Percentiles rank a stretch among this genome's conserved stretches.
Conservation (phyloP, 306 rosid genomes). For the Sophora flavescens region DNA sequence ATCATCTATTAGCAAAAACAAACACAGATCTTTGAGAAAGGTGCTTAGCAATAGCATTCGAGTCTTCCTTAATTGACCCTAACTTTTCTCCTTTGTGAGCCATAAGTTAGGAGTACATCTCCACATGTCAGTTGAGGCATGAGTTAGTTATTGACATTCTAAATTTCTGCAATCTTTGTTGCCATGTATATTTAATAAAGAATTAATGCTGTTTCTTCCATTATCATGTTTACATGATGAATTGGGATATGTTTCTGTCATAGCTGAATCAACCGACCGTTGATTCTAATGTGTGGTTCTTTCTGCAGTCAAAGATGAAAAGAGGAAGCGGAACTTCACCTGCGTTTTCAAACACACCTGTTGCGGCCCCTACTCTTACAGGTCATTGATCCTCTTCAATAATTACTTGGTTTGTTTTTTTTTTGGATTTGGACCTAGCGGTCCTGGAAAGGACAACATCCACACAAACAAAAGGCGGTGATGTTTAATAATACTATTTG, state of each 20-base stretch:
- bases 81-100: slow-evolving; percentile 28
- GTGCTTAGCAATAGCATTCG: slow-evolving; percentile 35
- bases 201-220: slow-evolving; percentile 1
- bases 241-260: not conserved
- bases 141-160: slow-evolving; percentile 1
- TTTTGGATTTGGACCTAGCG: not conserved
- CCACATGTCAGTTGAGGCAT: slow-evolving; percentile 19
- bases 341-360: slow-evolving; percentile 47
- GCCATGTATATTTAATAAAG: not conserved
- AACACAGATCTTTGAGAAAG: slow-evolving; percentile 31
- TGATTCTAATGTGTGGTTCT: slow-evolving; percentile 37
- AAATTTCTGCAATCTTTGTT: slow-evolving; percentile 32
- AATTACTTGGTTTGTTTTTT: not conserved
- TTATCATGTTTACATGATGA: slow-evolving; percentile 19
- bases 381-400: slow-evolving; percentile 59
- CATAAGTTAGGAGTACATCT: slow-evolving; percentile 34
- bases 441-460: slow-evolving; percentile 6
- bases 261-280: not conserved
- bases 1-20: slow-evolving; percentile 39
- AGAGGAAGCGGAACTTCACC: slow-evolving; percentile 76
- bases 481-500: not conserved
- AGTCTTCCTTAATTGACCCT: slow-evolving; percentile 24
- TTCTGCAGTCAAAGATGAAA: slow-evolving; percentile 82
- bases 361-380: slow-evolving; percentile 51
- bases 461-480: slow-evolving; percentile 1